Evolutionary conservation across 2,329 filamentous ascomycete species (phyloP), one percentile per base, ranked within the genome.

Genomic region (Byssochlamys sp.): DNA sequence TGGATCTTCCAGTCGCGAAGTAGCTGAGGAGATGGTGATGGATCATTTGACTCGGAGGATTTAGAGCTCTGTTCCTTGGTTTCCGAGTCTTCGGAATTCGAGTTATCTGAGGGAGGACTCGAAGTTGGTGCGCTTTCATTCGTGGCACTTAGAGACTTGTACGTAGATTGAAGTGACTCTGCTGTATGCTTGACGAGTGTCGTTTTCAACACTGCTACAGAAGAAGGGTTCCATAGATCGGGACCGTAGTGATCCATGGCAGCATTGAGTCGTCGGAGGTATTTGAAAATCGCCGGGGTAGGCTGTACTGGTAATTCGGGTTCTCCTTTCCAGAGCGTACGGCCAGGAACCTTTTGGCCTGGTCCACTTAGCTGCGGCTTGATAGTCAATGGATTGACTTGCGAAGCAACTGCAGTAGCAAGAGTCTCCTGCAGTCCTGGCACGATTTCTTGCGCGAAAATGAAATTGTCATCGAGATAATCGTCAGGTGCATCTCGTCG

Each of bases 221-320:
- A 88, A 1, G 79, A 77, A 2, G 83, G 80, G 55, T 86, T 91
- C 91, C 91, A 97, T 2, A 96, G 72, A 69, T 96, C 92, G 52
- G 82, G 77, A 0, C 91, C 91, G 2, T 81, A 77, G 11, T 80
- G 76, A 2, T 81, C 81, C 90, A 96, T 95, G 4, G 80, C 77
- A 52, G 76, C 74, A 3, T 83, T 82, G 28, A 95, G 68, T 51
- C 78, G 78, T 26, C 84, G 83, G 53, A 96, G 67, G 56, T 95
- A 85, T 59, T 81, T 82, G 67, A 95, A 95, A 0, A 84, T 77
- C 24, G 80, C 79, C 0, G 89, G 85, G 0, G 90, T 92, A 0
- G 90, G 90, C 66, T 94, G 89, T 4, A 84, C 80, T 0, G 92
- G 92, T 49, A 96, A 70, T 27, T 84, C 78, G 0, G 89, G 88